Conservation (phyloP, 495 filamentous ascomycete species). For the Glarea lozoyensis region DNA sequence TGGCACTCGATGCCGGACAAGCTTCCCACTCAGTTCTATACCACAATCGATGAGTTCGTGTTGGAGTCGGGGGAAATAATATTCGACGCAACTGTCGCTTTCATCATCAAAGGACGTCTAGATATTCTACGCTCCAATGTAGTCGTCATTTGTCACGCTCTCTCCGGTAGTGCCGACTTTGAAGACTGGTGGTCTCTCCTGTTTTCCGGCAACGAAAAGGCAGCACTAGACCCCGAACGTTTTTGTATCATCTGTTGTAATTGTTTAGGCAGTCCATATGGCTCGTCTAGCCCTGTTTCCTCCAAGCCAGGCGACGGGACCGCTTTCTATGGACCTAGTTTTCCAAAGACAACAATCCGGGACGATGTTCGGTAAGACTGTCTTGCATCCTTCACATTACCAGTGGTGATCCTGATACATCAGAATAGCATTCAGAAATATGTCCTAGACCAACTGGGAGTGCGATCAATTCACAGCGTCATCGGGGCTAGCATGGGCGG, state of each 20-base stretch:
- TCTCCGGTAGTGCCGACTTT: conserved; percentile 30
- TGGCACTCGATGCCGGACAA: not conserved
- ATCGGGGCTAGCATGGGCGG: conserved; percentile 32
- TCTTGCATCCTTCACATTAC: not conserved
- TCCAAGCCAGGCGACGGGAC: conserved; percentile 21
- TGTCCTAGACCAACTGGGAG: conserved; percentile 28
- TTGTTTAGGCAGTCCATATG: conserved; percentile 29
- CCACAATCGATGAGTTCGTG: conserved; percentile 19
- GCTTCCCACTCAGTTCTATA: not conserved
- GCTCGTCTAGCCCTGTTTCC: conserved; percentile 25
- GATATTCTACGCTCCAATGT: conserved; percentile 25
- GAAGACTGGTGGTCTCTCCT: conserved; percentile 29
- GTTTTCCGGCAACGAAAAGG: conserved; percentile 23
- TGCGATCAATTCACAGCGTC: conserved; percentile 24
- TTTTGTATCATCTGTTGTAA: conserved; percentile 31
- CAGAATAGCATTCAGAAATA: conserved; percentile 25
- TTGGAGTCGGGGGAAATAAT: conserved; percentile 27
- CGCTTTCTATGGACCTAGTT: conserved; percentile 24
- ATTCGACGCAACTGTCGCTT: conserved; percentile 26
- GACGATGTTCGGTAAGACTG: conserved; percentile 28
- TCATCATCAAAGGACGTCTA: conserved; percentile 29
- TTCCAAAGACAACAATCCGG: conserved; percentile 29
- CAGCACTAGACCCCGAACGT: conserved; percentile 26
- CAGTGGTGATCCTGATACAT: not conserved
- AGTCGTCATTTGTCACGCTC: conserved; percentile 29